Evolutionary conservation across 495 filamentous ascomycete genomes (phyloP), one percentile per base, ranked within the genome.

Genomic region (Penicillium arizonense): DNA sequence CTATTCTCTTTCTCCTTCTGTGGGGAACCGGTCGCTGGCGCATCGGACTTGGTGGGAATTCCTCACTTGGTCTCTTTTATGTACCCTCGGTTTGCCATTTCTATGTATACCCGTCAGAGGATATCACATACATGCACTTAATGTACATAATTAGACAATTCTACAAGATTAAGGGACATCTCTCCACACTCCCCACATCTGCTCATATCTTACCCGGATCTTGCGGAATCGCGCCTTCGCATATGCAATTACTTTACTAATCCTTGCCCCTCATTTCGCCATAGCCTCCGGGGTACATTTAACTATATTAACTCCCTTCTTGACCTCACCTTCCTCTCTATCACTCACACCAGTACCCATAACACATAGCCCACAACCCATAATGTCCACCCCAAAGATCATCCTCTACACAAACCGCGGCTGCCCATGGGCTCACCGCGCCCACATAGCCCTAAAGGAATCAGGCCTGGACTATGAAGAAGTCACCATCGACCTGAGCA

Each of bases 381-480:
- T 36, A 21, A 74, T 73, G 70, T 47, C 71, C 14, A 47, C 66
- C 8, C 73, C 69, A 14, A 78, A 79, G 69, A 77, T 82, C 59
- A 78, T 66, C 38, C 65, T 90, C 21, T 95, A 95, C 69, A 93
- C 89, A 50, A 89, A 87, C 77, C 86, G 82, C 56, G 23, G 40
- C 44, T 95, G 90, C 70, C 91, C 91, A 13, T 95, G 82, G 80
- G 90, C 90, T 1, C 89, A 94, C 62, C 86, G 91, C 21, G 88
- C 81, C 2, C 87, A 95, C 62, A 91, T 93, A 40, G 82, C 82
- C 7, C 81, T 96, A 23, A 77, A 79, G 21, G 89, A 91, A 64
- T 80, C 91, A 11, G 78, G 81, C 24, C 62, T 96, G 16, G 79
- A 85, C 1, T 94, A 83, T 56, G 84, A 93, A 55, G 87, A 93